Conservation (phyloP, 176 grass and related monocot species). For the Bolboschoenus planiculmis region DNA sequence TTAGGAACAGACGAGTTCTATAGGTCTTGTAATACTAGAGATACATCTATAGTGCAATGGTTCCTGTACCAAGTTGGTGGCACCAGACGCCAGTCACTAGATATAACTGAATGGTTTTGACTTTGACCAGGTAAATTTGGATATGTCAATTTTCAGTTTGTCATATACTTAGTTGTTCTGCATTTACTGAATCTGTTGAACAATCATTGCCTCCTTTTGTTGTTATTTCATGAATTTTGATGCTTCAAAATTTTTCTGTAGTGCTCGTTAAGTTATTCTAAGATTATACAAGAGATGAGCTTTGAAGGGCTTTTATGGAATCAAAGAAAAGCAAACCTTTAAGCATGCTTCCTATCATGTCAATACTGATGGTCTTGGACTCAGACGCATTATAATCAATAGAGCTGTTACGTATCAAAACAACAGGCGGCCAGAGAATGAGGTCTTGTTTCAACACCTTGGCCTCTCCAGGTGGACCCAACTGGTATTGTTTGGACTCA, state of each 20-base stretch:
- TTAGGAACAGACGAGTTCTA: neutral
- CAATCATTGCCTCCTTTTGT: neutral
- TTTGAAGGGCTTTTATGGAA: slow-evolving; percentile 4
- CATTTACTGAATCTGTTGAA: no score
- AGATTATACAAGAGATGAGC: neutral
- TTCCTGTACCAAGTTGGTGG: neutral
- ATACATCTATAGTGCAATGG: neutral
- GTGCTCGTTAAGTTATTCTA: neutral
- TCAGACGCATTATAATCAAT: slow-evolving; percentile 28
- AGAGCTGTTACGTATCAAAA: slow-evolving; percentile 60
- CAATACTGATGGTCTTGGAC: slow-evolving; percentile 36
- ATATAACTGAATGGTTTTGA: slow-evolving; percentile 1
- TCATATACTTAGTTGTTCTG: neutral
- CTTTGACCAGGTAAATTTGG: neutral
- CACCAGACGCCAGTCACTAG: neutral
- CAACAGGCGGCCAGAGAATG: slow-evolving; percentile 87
- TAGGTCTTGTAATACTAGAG: neutral
- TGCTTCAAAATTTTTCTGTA: neutral
- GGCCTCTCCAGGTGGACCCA: slow-evolving; percentile 41
- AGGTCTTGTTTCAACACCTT: slow-evolving; percentile 60
- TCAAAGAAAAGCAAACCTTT: slow-evolving; percentile 45
- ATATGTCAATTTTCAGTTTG: neutral
- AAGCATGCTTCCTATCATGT: slow-evolving; percentile 57
- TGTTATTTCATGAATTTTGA: neutral
- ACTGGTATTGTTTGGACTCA: slow-evolving; percentile 50